Percentiles rank a stretch among this genome's conserved stretches.
Evolutionary conservation across 805 yeast genomes (phyloP).

Genomic region (Myxozyma melibiosi): DNA sequence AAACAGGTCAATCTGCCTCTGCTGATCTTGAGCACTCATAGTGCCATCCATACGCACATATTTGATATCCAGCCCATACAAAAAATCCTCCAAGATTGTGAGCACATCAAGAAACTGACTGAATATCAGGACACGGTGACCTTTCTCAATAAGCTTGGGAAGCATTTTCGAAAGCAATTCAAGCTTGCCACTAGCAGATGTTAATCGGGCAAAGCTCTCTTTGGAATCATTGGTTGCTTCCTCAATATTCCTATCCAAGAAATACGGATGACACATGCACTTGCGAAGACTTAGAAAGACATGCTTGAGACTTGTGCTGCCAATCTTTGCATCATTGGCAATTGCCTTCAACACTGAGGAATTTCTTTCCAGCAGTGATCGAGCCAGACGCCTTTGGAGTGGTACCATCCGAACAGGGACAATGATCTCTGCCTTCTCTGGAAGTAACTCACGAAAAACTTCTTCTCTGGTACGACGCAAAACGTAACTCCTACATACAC

Average conservation of each 20-base stretch:
- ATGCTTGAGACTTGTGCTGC: constrained; percentile 57
- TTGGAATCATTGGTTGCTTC: constrained; percentile 61
- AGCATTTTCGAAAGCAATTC: constrained; percentile 62
- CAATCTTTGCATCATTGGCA: constrained; percentile 42
- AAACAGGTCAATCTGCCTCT: constrained; percentile 61
- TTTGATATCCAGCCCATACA: constrained; percentile 52
- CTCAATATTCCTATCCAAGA: constrained; percentile 78
- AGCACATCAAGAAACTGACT: constrained; percentile 81
- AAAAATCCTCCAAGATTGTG: constrained; percentile 78
- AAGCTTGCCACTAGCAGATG: constrained; percentile 80
- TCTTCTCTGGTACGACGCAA: constrained; percentile 77
- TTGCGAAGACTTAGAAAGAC: constrained; percentile 81
- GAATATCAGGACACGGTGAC: constrained; percentile 76
- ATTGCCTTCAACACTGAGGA: constrained; percentile 61
- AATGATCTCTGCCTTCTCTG: constrained; percentile 85
- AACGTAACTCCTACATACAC: constrained; percentile 69
- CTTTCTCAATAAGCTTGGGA: constrained; percentile 45
- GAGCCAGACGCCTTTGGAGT: constrained; percentile 64
- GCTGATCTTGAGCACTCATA: constrained; percentile 63
- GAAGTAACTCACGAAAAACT: constrained; percentile 69
- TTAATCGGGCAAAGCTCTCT: constrained; percentile 61
- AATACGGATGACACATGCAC: constrained; percentile 86
- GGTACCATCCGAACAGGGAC: constrained; percentile 67
- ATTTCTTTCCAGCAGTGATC: constrained; percentile 59
- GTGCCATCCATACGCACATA: constrained; percentile 58